Evolutionary conservation across 805 yeast species (phyloP).

Genomic region (Myxozyma neotropica): DNA sequence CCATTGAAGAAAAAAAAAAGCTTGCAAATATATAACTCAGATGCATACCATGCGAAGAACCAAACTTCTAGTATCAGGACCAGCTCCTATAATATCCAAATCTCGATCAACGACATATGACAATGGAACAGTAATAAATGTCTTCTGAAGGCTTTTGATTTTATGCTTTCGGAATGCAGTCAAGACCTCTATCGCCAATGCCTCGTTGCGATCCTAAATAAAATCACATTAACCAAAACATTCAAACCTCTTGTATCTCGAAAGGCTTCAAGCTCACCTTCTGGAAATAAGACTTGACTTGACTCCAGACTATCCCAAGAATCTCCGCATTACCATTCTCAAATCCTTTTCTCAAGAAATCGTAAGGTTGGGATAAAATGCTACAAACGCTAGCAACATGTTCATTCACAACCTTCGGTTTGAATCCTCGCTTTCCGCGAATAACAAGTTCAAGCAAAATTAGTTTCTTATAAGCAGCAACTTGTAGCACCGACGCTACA

Average conservation of each 20-base stretch:
- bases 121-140: constrained; percentile 25
- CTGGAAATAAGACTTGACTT: constrained; percentile 8
- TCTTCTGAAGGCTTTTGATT: constrained; percentile 15
- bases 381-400: constrained; percentile 7
- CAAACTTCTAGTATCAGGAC: constrained; percentile 12
- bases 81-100: constrained; percentile 20
- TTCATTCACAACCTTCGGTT: constrained; percentile 21
- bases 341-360: constrained; percentile 22
- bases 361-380: constrained; percentile 26
- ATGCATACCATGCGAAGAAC: constrained; percentile 24
- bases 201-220: constrained; percentile 22
- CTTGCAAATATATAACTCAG: neutral
- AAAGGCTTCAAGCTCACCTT: constrained; percentile 15
- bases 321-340: constrained; percentile 17
- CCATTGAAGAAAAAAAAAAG: too few species aligned
- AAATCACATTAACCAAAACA: neutral
- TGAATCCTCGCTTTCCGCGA: constrained; percentile 11
- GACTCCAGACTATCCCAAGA: constrained; percentile 23
- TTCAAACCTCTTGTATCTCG: too few species aligned
- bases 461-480: constrained; percentile 28
- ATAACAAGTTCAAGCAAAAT: constrained; percentile 22
- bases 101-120: constrained; percentile 15
- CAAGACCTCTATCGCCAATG: constrained; percentile 19
- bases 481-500: constrained; percentile 21
- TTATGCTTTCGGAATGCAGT: constrained; percentile 27